A percentile compares a stretch with the other conserved stretches of the same genome.
These are phyloP conservation scores for Exophiala lecanii-corni DNA, from an alignment of 2,329 filamentous ascomycete genomes.

Conservation along the genomic window DNA sequence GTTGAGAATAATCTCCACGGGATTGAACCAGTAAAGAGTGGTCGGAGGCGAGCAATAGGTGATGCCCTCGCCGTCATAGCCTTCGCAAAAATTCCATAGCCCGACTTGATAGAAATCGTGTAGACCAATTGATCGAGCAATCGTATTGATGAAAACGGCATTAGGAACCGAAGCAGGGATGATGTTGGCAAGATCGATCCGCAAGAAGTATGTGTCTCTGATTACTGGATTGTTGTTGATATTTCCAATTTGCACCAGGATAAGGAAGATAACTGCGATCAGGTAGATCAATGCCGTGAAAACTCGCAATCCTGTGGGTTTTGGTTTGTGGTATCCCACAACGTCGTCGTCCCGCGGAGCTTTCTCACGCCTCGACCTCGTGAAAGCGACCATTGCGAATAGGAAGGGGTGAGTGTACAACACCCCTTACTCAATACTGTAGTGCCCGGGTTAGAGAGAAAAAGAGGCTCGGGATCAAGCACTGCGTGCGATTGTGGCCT, in stretches of 20 bases:
- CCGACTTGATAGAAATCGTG: slow-evolving; percentile 95
- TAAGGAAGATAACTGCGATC: slow-evolving; percentile 69
- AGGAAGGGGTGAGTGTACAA: not conserved
- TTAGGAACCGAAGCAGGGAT: slow-evolving; percentile 69
- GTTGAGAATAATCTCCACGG: slow-evolving; percentile 71
- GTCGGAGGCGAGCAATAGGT: slow-evolving; percentile 68
- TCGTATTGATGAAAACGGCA: slow-evolving; percentile 73
- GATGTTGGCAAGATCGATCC: slow-evolving; percentile 75
- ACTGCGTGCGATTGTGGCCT: no score
- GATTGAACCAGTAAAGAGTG: slow-evolving; percentile 84
- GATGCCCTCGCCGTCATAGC: slow-evolving; percentile 69
- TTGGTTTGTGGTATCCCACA: slow-evolving; percentile 27
- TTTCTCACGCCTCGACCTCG: slow-evolving; percentile 7
- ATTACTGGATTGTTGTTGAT: slow-evolving; percentile 59
- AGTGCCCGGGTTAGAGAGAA: no score
- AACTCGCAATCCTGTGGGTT: slow-evolving; percentile 50
- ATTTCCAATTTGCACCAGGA: slow-evolving; percentile 77
- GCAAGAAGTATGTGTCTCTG: slow-evolving; percentile 74
- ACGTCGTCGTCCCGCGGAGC: slow-evolving; percentile 16
- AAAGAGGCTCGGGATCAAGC: no score
- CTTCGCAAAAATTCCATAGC: slow-evolving; percentile 88
- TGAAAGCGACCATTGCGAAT: slow-evolving; percentile 9
- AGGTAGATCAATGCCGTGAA: slow-evolving; percentile 67
- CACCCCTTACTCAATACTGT: no score
- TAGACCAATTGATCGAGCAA: slow-evolving; percentile 77